Conservation (phyloP, 2,329 filamentous ascomycete genomes). For the Dactylellina sp. region DNA sequence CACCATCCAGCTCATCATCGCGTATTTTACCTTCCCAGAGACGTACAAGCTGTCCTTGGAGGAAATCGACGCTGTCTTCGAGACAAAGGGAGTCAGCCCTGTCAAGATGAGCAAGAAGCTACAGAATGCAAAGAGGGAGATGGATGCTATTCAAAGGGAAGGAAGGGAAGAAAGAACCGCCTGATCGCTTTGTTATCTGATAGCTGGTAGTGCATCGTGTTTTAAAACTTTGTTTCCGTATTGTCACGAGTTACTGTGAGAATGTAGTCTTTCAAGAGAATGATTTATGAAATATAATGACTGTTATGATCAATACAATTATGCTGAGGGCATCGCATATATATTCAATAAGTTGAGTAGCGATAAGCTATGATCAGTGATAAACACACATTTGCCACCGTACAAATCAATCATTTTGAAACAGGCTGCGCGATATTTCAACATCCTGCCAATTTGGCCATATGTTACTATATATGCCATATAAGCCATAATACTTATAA, state of each 20-base stretch:
- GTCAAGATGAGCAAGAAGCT: constrained; percentile 66
- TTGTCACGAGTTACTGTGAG: neutral
- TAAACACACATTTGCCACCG: constrained; percentile 15
- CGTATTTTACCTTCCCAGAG: constrained; percentile 69
- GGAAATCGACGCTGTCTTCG: constrained; percentile 72
- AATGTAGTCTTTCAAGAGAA: constrained; percentile 17
- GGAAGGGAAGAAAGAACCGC: constrained; percentile 24
- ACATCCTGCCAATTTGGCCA: constrained; percentile 24
- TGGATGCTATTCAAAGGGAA: constrained; percentile 56
- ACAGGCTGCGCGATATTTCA: constrained; percentile 6
- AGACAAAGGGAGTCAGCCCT: constrained; percentile 64
- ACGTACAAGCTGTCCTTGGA: constrained; percentile 68
- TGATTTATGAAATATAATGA: constrained; percentile 12
- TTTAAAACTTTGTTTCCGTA: neutral
- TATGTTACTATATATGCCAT: constrained; percentile 18
- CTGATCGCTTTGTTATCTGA: constrained; percentile 12
- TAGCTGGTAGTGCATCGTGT: neutral
- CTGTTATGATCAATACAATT: constrained; percentile 2
- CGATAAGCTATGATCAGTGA: constrained; percentile 10
- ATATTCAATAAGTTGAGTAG: neutral
- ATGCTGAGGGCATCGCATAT: constrained; percentile 4
- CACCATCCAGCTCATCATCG: constrained; percentile 65
- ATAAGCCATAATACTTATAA: constrained; percentile 29
- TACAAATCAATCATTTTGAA: neutral
- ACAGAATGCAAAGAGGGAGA: constrained; percentile 64